phyloP scores from a whole-genome alignment of 768 basidiomycete species.

The Tulasnella sp. region DNA sequence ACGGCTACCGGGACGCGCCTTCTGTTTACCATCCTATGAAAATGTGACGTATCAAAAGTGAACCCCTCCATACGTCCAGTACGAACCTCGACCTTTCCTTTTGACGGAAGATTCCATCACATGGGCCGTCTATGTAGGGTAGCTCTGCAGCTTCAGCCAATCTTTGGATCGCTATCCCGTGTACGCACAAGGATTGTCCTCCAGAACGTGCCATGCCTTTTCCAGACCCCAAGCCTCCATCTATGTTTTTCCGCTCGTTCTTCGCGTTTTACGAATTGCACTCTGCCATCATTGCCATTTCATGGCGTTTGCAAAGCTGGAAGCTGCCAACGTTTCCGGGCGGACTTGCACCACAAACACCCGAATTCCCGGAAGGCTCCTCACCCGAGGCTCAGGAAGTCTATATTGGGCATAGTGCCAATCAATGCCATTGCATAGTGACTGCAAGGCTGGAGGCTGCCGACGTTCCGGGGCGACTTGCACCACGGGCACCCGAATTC shows the following conservation, averaged over 20 bases:
- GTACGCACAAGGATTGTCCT: not conserved
- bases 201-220: not conserved
- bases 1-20: not conserved
- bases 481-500: not conserved
- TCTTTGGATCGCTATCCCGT: not conserved
- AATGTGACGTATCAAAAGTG: not conserved
- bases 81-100: not conserved
- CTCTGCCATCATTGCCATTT: not conserved
- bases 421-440: not conserved
- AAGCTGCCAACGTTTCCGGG: not conserved
- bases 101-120: conserved; percentile 1
- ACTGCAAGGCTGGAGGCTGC: not conserved
- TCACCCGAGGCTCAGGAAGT: not conserved
- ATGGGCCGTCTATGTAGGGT: not conserved
- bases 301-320: not conserved
- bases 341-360: not conserved
- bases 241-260: not conserved
- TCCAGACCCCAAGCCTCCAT: not conserved
- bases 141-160: not conserved
- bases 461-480: not conserved
- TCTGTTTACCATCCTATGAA: not conserved
- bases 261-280: not conserved
- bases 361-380: not conserved
- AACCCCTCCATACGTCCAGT: not conserved
- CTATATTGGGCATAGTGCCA: no score